phyloP scores from a whole-genome alignment of 352 stramenopile species.

The Peronospora belbahrii region DNA sequence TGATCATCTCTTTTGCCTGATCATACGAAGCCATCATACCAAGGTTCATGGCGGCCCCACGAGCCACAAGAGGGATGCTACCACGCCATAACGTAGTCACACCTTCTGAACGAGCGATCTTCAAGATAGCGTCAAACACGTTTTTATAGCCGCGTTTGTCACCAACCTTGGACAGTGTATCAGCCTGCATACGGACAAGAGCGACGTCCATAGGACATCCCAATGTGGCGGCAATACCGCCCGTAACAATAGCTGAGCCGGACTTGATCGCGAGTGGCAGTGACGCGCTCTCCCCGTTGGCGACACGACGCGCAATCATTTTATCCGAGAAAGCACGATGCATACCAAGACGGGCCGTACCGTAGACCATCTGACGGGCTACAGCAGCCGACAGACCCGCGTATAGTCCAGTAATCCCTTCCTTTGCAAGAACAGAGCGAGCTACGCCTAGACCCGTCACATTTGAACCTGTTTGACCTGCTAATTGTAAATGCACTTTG shows the following conservation, averaged over 20 bases:
- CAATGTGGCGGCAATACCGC: constrained; percentile 91
- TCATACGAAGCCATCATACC: constrained; percentile 99
- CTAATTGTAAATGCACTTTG: constrained; percentile 87
- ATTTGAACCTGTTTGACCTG: constrained; percentile 69
- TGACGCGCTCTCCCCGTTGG: constrained; percentile 57
- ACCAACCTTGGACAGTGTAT: constrained; percentile 87
- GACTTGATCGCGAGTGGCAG: constrained; percentile 74
- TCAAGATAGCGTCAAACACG: constrained; percentile 93
- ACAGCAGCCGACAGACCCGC: constrained; percentile 73
- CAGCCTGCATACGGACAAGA: constrained; percentile 96
- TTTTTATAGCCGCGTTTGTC: constrained; percentile 98
- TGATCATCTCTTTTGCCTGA: constrained; percentile 92
- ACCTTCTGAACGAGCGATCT: constrained; percentile 85
- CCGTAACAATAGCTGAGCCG: constrained; percentile 60
- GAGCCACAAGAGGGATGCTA: constrained; percentile 89
- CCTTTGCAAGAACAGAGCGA: constrained; percentile 69
- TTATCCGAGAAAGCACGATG: constrained; percentile 78
- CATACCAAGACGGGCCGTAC: constrained; percentile 78
- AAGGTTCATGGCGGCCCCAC: constrained; percentile 98
- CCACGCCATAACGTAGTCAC: constrained; percentile 87
- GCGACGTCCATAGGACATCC: constrained; percentile 97
- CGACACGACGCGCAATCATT: constrained; percentile 58
- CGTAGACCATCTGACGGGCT: constrained; percentile 82
- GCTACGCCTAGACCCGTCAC: constrained; percentile 68
- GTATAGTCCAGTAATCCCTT: constrained; percentile 81